Evolutionary conservation across 2,329 filamentous ascomycete genomes (phyloP).

Genomic region (Ascocoryne sarcoides): DNA sequence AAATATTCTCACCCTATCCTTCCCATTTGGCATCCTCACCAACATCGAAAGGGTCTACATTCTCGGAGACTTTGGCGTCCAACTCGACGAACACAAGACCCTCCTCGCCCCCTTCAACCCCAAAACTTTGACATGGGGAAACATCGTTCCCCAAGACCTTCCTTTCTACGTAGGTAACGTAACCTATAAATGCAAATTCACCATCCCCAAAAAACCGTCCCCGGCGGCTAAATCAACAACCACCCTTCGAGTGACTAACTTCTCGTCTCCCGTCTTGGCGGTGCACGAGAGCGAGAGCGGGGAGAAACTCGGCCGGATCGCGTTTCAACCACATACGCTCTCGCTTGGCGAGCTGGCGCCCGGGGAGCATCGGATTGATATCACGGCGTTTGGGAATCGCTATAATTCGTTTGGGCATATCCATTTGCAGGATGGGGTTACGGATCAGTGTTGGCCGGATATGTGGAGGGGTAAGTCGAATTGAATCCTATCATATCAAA

Average conservation of each 20-base stretch:
- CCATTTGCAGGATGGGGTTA: constrained; percentile 19
- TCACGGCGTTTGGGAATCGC: constrained; percentile 25
- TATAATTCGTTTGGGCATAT: constrained; percentile 26
- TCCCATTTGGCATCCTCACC: constrained; percentile 25
- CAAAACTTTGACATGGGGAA: constrained; percentile 19
- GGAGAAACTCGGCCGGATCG: constrained; percentile 19
- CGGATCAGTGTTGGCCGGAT: constrained; percentile 16
- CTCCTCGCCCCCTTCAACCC: constrained; percentile 6
- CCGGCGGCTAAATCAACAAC: not conserved
- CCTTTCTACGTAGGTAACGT: constrained; percentile 27
- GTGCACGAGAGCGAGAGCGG: constrained; percentile 6
- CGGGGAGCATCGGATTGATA: constrained; percentile 14
- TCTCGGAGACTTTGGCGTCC: constrained; percentile 24
- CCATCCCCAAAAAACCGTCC: not conserved
- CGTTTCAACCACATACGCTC: constrained; percentile 21
- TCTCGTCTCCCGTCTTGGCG: constrained; percentile 19
- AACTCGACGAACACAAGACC: constrained; percentile 7
- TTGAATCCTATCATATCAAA: no score
- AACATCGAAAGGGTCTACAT: constrained; percentile 28
- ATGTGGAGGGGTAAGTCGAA: constrained; percentile 20
- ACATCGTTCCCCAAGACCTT: constrained; percentile 22
- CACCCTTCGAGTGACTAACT: constrained; percentile 16
- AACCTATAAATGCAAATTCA: constrained; percentile 15
- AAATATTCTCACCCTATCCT: constrained; percentile 19
- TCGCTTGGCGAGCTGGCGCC: constrained; percentile 10